phyloP scores from a whole-genome alignment of 2,329 filamentous ascomycete species.

The Didymellaceae sp. region DNA sequence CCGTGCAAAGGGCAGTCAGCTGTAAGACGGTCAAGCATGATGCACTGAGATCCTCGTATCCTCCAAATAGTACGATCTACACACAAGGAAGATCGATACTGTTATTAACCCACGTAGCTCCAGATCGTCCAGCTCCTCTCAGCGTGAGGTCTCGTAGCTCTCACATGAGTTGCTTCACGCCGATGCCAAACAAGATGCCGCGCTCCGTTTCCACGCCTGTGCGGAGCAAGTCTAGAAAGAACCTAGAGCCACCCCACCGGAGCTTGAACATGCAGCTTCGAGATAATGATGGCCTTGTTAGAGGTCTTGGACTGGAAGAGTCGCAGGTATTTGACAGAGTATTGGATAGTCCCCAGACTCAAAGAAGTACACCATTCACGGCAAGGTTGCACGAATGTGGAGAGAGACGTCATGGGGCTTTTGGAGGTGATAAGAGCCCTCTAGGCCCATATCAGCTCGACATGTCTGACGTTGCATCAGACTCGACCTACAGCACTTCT shows the following conservation, averaged over 20 bases:
- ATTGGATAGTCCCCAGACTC: too few species aligned
- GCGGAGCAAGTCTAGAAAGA: neutral
- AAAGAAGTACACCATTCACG: neutral
- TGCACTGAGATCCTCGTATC: neutral
- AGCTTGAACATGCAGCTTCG: neutral
- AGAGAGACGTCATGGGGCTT: neutral
- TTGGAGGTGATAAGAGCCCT: neutral
- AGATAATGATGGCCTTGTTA: neutral
- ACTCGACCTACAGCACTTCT: slow-evolving; percentile 6
- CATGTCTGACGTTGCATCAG: slow-evolving; percentile 10
- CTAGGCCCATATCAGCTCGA: slow-evolving; percentile 11
- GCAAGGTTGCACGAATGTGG: neutral
- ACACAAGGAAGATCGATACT: too few species aligned
- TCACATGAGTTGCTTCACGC: slow-evolving; percentile 2
- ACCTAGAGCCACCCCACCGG: neutral
- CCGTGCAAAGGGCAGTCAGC: slow-evolving; percentile 2
- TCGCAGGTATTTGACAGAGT: slow-evolving; percentile 5
- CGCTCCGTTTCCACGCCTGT: slow-evolving; percentile 24
- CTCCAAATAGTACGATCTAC: slow-evolving; percentile 11
- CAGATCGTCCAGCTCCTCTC: slow-evolving; percentile 38
- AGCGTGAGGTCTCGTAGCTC: slow-evolving; percentile 24
- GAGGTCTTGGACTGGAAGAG: neutral
- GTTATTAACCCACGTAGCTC: slow-evolving; percentile 18
- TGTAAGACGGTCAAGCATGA: neutral
- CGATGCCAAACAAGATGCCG: neutral